Conservation (phyloP, 768 basidiomycete species). For the Mrakia frigida region DNA sequence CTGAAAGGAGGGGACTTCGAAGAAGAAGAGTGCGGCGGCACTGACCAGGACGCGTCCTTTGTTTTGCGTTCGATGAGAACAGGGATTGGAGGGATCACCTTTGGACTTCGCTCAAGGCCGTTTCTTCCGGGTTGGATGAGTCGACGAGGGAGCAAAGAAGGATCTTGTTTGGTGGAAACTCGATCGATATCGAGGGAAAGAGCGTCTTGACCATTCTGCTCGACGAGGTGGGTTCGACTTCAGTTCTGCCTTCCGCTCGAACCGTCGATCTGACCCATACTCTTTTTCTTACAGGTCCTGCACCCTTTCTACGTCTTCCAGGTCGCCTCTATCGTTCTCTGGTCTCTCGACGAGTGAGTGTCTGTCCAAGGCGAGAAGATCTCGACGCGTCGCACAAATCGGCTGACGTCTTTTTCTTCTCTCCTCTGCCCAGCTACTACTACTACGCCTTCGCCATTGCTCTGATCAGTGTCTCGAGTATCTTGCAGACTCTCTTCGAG, state of each 20-base stretch:
- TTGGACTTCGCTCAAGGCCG: constrained; percentile 60
- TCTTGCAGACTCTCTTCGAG: constrained; percentile 79
- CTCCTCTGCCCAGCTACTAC: constrained; percentile 3
- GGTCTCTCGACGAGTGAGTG: constrained; percentile 78
- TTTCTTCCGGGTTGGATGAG: constrained; percentile 61
- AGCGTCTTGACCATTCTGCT: constrained; percentile 68
- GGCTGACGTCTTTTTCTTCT: neutral
- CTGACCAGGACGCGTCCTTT: neutral
- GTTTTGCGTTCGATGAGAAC: constrained; percentile 12
- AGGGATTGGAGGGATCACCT: constrained; percentile 87
- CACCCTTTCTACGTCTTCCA: constrained; percentile 99
- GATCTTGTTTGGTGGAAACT: constrained; percentile 73
- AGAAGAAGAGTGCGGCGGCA: neutral
- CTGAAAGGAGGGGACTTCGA: too few species aligned
- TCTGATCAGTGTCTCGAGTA: constrained; percentile 78
- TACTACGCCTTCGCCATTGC: constrained; percentile 98
- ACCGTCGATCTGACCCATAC: neutral
- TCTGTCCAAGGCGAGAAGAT: neutral
- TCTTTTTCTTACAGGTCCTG: constrained; percentile 56
- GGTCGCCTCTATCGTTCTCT: constrained; percentile 86
- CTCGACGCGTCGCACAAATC: neutral
- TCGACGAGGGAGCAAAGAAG: constrained; percentile 59
- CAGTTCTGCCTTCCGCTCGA: neutral
- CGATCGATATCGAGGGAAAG: constrained; percentile 86
- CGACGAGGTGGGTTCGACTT: constrained; percentile 64